A percentile compares a stretch with the other conserved stretches of the same genome.
phyloP scores from a whole-genome alignment of 768 basidiomycete genomes.

The Clavaria fumosa region DNA sequence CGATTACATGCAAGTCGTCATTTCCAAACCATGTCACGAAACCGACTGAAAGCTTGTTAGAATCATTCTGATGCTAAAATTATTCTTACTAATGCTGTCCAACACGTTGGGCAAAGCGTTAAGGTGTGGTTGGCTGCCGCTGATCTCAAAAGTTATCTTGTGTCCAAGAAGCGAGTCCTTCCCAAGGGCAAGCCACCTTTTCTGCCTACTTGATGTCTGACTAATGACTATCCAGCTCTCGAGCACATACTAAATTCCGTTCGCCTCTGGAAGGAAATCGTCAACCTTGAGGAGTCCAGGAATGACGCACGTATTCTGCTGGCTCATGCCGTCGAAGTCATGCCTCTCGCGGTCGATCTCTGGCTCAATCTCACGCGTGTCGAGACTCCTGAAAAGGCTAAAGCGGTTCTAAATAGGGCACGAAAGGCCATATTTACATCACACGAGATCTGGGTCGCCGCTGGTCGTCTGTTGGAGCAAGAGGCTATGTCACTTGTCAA shows the following conservation, averaged over 20 bases:
- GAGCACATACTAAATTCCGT: conserved; percentile 98
- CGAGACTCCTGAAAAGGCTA: conserved; percentile 83
- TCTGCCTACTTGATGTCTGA: conserved; percentile 6
- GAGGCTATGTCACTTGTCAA: conserved; percentile 36
- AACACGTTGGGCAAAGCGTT: conserved; percentile 87
- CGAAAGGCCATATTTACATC: conserved; percentile 87
- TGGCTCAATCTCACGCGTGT: conserved; percentile 98
- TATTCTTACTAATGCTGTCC: conserved; percentile 85
- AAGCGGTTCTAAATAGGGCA: conserved; percentile 90
- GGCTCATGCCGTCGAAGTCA: conserved; percentile 90
- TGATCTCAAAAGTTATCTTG: conserved; percentile 71
- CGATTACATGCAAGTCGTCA: conserved; percentile 61
- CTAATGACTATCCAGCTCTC: conserved; percentile 38
- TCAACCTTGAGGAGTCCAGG: conserved; percentile 83
- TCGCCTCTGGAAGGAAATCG: conserved; percentile 93
- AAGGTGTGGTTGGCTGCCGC: conserved; percentile 95
- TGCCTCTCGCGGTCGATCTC: conserved; percentile 89
- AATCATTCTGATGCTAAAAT: conserved; percentile 89
- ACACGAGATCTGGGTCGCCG: conserved; percentile 99
- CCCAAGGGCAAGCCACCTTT: conserved; percentile 53
- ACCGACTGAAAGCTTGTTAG: conserved; percentile 22
- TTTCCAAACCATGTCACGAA: neutral
- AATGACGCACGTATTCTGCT: conserved; percentile 86
- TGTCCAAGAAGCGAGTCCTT: conserved; percentile 80
- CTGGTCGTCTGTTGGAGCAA: conserved; percentile 84